These are phyloP conservation scores for Aspergillus asperescens DNA, from an alignment of 495 filamentous ascomycete genomes.

Conservation along the genomic window DNA sequence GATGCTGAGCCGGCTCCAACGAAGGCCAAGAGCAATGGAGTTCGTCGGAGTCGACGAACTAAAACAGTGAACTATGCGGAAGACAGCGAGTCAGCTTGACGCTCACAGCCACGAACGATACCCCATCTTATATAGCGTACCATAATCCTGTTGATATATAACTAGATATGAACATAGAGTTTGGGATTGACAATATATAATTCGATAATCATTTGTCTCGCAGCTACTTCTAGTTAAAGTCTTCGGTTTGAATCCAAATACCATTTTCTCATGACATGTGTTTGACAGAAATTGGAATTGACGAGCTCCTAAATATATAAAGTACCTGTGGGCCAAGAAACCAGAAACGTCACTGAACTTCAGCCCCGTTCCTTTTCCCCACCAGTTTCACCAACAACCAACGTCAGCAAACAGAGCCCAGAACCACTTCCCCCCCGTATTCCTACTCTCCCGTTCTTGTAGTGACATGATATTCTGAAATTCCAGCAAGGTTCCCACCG, in stretches of 20 bases:
- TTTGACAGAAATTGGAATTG: not conserved
- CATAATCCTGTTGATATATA: not conserved
- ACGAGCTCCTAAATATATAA: too few species aligned
- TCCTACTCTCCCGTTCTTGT: too few species aligned
- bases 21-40: constrained; percentile 6
- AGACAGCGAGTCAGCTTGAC: constrained; percentile 25
- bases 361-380: not conserved
- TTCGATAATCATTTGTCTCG: not conserved
- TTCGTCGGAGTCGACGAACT: constrained; percentile 33
- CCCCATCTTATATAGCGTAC: not conserved
- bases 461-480: too few species aligned
- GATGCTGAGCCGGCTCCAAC: constrained; percentile 11
- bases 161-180: too few species aligned
- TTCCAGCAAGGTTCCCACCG: too few species aligned
- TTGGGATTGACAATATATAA: too few species aligned
- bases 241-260: too few species aligned
- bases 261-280: too few species aligned
- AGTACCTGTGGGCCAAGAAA: too few species aligned
- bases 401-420: too few species aligned
- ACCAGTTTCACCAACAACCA: not conserved
- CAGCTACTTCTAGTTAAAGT: too few species aligned
- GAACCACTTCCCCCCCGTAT: too few species aligned
- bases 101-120: not conserved
- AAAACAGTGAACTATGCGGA: constrained; percentile 48
- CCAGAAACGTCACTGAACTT: not conserved